Percentiles rank a stretch among this genome's conserved stretches.
These are phyloP conservation scores for Termitomyces titanicus DNA, from an alignment of 768 basidiomycete species.

Conservation along the genomic window DNA sequence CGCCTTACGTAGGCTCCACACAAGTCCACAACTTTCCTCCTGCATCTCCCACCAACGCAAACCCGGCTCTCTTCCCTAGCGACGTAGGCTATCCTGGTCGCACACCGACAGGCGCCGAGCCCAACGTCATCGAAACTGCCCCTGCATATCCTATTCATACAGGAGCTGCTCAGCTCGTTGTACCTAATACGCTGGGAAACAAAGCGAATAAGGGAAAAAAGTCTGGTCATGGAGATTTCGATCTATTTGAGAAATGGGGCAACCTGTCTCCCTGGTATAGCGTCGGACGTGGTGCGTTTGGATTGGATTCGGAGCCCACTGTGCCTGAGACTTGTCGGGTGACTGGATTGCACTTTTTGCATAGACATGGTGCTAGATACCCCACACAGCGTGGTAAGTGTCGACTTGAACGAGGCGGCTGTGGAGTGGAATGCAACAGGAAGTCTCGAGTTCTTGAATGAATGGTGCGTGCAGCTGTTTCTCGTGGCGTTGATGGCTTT, in stretches of 20 bases:
- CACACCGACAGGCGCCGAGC: constrained; percentile 79
- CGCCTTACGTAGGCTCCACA: constrained; percentile 72
- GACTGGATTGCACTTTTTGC: constrained; percentile 74
- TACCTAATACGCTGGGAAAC: constrained; percentile 35
- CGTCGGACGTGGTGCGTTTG: constrained; percentile 60
- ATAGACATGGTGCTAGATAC: constrained; percentile 78
- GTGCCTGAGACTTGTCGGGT: constrained; percentile 67
- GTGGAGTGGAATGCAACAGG: constrained; percentile 63
- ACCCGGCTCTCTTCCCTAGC: constrained; percentile 72
- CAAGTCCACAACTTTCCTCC: constrained; percentile 71
- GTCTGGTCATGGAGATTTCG: constrained; percentile 38
- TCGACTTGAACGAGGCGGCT: constrained; percentile 49
- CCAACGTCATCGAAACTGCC: constrained; percentile 68
- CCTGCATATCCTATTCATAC: constrained; percentile 78
- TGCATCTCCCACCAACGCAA: constrained; percentile 64
- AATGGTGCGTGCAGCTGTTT: constrained; percentile 53
- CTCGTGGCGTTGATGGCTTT: neutral
- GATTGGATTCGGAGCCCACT: constrained; percentile 67
- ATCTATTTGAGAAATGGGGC: constrained; percentile 77
- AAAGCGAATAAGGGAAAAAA: constrained; percentile 13
- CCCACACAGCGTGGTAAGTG: constrained; percentile 62
- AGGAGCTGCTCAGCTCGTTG: constrained; percentile 60
- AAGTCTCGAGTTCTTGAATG: constrained; percentile 71
- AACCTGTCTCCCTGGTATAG: constrained; percentile 87
- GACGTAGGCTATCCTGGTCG: constrained; percentile 73